These are phyloP conservation scores for Sugiyamaella smithiae DNA, from an alignment of 805 yeast genomes.

Conservation along the genomic window DNA sequence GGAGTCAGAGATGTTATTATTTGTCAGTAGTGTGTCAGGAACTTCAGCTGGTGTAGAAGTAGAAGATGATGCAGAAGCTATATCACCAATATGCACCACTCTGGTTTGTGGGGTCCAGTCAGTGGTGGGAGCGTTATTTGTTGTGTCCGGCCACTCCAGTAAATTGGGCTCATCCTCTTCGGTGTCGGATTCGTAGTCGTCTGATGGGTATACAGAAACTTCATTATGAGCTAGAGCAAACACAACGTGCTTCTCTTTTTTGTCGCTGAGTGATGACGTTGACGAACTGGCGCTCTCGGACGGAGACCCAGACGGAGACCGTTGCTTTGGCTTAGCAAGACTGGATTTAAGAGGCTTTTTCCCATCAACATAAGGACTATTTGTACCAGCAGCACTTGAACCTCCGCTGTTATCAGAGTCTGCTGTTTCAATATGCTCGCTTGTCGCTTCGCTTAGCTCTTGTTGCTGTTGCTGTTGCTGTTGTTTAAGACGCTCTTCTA, in stretches of 20 bases:
- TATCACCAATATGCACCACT: not conserved
- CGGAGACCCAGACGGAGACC: not conserved
- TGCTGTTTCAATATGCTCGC: not conserved
- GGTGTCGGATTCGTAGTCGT: constrained; percentile 12
- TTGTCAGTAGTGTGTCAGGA: not conserved
- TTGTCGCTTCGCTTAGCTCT: not conserved
- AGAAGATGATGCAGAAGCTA: not conserved
- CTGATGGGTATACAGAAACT: constrained; percentile 12
- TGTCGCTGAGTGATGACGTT: constrained; percentile 11
- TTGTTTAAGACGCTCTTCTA: not conserved
- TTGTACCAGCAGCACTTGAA: constrained; percentile 3
- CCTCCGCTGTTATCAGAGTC: not conserved
- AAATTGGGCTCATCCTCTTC: constrained; percentile 14
- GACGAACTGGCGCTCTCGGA: constrained; percentile 7
- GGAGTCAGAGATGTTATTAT: constrained; percentile 2
- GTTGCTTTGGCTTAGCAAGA: constrained; percentile 11
- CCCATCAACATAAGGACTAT: not conserved
- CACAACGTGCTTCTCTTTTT: constrained; percentile 20
- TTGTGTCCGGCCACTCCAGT: not conserved
- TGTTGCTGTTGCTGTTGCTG: not conserved
- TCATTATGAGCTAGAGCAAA: constrained; percentile 22
- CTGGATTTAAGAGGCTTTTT: constrained; percentile 18
- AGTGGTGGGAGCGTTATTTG: not conserved
- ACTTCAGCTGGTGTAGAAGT: not conserved
- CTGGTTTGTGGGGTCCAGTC: not conserved